Evolutionary conservation across 2,329 filamentous ascomycete genomes (phyloP), one percentile per base, ranked within the genome.

Genomic region (Exserohilum turcica): DNA sequence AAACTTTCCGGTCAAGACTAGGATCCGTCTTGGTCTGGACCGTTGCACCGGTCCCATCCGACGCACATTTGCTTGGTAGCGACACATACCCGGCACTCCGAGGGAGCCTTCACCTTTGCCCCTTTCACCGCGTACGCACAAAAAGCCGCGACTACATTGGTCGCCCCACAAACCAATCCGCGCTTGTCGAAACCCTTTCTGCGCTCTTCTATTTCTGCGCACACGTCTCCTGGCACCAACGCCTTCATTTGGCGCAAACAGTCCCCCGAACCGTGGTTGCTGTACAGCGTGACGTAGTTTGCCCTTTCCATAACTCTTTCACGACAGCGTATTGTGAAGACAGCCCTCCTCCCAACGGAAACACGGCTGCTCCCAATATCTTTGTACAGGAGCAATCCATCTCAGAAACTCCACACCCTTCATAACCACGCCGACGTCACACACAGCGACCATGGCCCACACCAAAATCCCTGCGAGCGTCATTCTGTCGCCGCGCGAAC

Each of bases 401-500:
- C 12, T 15, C 18, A 35, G 27, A 15, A 38, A 29, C 39, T 29
- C 19, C 28, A 12, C 37, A 37, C 35, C 31, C 32, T 19, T 27
- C 35, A 8, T 24, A 21, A 21, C 16, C 8, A 46, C 42, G 29
- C 35, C 42, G 6, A 32, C 6, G 45, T 28, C 10, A 6, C 24
- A 43, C 24, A 13, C 21, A 32, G 18, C 29, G 13, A 39, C 6
- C 46, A 54, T 48, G 39, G 48, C 47, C 19, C 51, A 56, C 31
- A 49, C 54, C 18, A 56, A 54, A 18, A 52, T 68, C 31, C 57
- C 64, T 21, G 68, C 67, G 10, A 63, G 59, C 39, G 49, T 64
- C 19, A 64, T 71, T 27, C 50, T 71, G 29, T 46, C 65, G 24
- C 52, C 60, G 8, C 57, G 61, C 24, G 64, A 70, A 31, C 49